Percentiles rank a stretch among this genome's conserved stretches.
Evolutionary conservation across 345 rosid species (phyloP).

Genomic region (Murraya paniculata): DNA sequence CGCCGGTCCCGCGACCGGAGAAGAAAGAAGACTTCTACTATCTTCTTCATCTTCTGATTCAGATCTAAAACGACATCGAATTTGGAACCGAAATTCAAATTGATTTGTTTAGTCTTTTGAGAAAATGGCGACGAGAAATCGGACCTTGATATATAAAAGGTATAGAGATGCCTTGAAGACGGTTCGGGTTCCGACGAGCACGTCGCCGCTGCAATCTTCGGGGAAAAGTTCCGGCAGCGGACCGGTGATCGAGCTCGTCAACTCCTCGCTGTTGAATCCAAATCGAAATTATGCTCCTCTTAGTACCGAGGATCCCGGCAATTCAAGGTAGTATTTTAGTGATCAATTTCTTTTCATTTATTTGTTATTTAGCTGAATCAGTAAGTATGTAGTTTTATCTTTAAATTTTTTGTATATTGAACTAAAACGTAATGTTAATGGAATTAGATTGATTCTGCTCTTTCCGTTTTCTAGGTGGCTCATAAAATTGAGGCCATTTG

Average conservation of each 20-base stretch:
- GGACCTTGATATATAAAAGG: constrained; percentile 64
- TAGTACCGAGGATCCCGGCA: constrained; percentile 85
- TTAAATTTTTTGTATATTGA: background rate
- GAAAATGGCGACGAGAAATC: constrained; percentile 84
- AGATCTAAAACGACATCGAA: constrained; percentile 29
- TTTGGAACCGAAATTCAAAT: constrained; percentile 16
- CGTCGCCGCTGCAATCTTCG: constrained; percentile 25
- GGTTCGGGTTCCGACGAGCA: constrained; percentile 62
- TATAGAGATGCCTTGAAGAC: constrained; percentile 88
- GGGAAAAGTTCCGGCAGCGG: constrained; percentile 34
- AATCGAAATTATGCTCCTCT: constrained; percentile 76
- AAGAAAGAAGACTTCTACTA: background rate
- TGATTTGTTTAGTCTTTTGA: background rate
- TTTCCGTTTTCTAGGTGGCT: background rate
- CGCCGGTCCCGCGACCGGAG: constrained; percentile 19
- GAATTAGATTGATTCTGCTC: background rate
- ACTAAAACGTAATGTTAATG: background rate
- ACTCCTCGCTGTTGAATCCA: constrained; percentile 68
- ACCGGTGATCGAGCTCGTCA: constrained; percentile 90
- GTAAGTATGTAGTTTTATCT: background rate
- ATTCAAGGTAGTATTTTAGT: constrained; percentile 51
- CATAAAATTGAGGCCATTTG: background rate
- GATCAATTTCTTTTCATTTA: background rate
- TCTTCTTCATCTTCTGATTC: background rate
- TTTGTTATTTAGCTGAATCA: background rate